Percentiles rank a stretch among this genome's conserved stretches.
Evolutionary conservation across 2,329 filamentous ascomycete genomes (phyloP).

Genomic region (Paracoccidioides lutzii): DNA sequence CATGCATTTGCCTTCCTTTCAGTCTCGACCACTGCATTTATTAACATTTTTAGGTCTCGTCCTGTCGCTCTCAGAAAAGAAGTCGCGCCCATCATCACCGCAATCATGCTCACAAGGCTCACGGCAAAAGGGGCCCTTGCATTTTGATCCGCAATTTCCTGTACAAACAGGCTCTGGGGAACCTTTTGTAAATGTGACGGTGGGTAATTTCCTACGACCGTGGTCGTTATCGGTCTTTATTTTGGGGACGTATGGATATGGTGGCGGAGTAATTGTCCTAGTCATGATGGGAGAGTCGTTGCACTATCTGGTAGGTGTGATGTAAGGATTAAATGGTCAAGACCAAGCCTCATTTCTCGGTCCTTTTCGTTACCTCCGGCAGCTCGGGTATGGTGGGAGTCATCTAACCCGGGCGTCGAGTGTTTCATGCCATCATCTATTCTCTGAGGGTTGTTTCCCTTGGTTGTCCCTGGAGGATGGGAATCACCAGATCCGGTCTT

Average conservation of each 20-base stretch:
- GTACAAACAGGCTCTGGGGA: background rate
- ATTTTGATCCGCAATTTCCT: background rate
- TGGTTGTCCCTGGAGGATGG: background rate
- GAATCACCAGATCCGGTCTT: background rate
- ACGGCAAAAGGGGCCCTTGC: background rate
- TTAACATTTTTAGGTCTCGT: background rate
- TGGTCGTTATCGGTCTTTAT: background rate
- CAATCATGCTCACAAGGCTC: constrained; percentile 2
- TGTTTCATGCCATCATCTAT: background rate
- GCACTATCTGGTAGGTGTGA: background rate
- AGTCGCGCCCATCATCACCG: background rate
- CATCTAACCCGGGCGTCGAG: background rate
- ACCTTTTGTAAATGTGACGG: background rate
- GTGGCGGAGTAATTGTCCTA: constrained; percentile 8
- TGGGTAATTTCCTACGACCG: background rate
- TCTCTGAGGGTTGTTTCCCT: background rate
- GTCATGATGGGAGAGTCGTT: constrained; percentile 1
- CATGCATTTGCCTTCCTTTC: background rate
- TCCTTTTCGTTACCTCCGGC: background rate
- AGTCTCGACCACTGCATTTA: background rate
- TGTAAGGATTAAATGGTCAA: background rate
- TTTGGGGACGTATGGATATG: constrained; percentile 5
- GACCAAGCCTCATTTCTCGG: background rate
- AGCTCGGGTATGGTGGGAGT: background rate
- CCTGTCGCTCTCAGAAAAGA: background rate